Conservation (phyloP, 352 stramenopile species). For the Blastocystis sp. region DNA sequence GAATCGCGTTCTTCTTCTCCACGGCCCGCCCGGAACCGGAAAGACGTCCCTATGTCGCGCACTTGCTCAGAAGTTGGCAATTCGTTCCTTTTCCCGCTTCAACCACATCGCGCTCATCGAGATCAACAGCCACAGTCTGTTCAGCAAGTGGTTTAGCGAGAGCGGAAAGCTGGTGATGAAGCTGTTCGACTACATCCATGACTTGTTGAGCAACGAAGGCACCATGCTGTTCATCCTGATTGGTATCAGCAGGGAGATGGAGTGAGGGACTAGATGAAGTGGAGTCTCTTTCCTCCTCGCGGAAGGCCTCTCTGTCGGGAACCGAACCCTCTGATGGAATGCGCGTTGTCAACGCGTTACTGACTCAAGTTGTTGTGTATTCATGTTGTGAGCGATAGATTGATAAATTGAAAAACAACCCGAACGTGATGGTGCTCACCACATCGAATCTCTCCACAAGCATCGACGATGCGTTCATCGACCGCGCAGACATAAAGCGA, state of each 20-base stretch:
- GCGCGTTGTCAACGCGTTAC: constrained; percentile 84
- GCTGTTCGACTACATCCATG: constrained; percentile 84
- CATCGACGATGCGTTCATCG: constrained; percentile 87
- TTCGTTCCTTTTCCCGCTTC: constrained; percentile 79
- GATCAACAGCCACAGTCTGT: constrained; percentile 87
- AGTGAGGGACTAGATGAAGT: constrained; percentile 78
- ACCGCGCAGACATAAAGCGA: constrained; percentile 86
- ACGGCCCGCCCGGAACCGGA: constrained; percentile 86
- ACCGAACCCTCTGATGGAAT: constrained; percentile 85
- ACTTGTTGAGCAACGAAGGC: constrained; percentile 83
- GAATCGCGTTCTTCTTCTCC: constrained; percentile 86
- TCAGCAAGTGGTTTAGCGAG: constrained; percentile 88
- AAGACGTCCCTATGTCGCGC: constrained; percentile 88
- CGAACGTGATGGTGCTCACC: constrained; percentile 87
- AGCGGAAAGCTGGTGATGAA: constrained; percentile 87
- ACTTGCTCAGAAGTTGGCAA: constrained; percentile 85
- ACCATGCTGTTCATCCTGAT: constrained; percentile 86
- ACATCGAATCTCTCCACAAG: constrained; percentile 87
- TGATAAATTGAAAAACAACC: constrained; percentile 77
- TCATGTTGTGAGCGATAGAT: constrained; percentile 73
- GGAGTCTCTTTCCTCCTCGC: constrained; percentile 82
- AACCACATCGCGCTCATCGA: constrained; percentile 80
- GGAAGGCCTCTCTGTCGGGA: constrained; percentile 77
- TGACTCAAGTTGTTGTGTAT: constrained; percentile 77
- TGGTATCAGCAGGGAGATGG: constrained; percentile 20